A percentile compares a stretch with the other conserved stretches of the same genome.
These are phyloP conservation scores for Xenoacremonium recifei DNA, from an alignment of 2,329 filamentous ascomycete species.

Conservation along the genomic window DNA sequence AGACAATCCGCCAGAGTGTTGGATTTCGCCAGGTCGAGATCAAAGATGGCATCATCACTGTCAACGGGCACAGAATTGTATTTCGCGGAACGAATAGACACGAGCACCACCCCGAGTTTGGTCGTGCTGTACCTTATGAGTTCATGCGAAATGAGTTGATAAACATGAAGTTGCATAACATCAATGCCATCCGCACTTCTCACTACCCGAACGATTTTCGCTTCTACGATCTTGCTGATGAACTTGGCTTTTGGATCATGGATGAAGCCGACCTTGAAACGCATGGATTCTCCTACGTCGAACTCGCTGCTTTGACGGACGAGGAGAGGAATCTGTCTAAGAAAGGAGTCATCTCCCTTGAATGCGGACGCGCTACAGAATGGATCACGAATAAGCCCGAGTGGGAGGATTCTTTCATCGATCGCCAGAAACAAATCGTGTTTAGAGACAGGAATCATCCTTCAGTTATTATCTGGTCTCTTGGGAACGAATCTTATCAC, in stretches of 20 bases:
- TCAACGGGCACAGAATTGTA: constrained; percentile 61
- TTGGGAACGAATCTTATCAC: constrained; percentile 74
- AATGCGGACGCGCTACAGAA: constrained; percentile 46
- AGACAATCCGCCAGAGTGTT: too few species aligned
- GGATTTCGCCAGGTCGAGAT: constrained; percentile 66
- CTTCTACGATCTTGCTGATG: constrained; percentile 60
- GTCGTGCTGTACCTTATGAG: constrained; percentile 61
- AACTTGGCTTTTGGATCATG: constrained; percentile 62
- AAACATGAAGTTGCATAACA: constrained; percentile 68
- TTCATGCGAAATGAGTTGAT: constrained; percentile 61
- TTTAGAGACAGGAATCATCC: constrained; percentile 70
- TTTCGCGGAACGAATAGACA: constrained; percentile 68
- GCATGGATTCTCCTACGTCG: constrained; percentile 51
- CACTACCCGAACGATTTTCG: constrained; percentile 66
- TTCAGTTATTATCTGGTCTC: constrained; percentile 70
- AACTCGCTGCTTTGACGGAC: too few species aligned
- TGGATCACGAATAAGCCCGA: constrained; percentile 60
- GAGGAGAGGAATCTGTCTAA: too few species aligned
- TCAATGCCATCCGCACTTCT: constrained; percentile 68
- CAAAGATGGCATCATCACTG: constrained; percentile 56
- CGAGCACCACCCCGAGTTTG: constrained; percentile 65
- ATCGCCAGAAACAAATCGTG: constrained; percentile 63
- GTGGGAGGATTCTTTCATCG: constrained; percentile 65
- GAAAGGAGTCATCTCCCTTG: too few species aligned
- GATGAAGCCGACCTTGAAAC: constrained; percentile 52